phyloP scores from a whole-genome alignment of 345 rosid species.

The Salix viminalis region DNA sequence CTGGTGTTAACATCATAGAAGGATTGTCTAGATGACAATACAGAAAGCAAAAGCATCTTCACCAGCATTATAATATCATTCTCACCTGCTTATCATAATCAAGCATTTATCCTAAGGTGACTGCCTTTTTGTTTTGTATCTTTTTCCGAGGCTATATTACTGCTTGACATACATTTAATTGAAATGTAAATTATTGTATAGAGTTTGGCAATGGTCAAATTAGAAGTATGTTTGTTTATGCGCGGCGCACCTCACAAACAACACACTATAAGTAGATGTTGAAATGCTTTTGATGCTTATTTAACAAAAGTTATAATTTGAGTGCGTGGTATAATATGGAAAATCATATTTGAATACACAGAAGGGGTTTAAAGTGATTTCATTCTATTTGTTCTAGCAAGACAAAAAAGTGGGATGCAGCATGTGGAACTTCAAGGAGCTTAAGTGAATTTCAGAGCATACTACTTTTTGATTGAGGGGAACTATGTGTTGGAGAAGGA shows the following conservation, averaged over 20 bases:
- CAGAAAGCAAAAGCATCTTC: not conserved
- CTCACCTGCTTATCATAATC: not conserved
- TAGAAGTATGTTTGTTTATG: too few species aligned
- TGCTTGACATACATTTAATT: not conserved
- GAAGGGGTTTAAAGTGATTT: not conserved
- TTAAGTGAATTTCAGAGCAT: not conserved
- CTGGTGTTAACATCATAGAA: conserved; percentile 9
- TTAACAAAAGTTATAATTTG: not conserved
- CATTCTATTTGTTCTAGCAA: not conserved
- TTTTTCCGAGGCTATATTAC: not conserved
- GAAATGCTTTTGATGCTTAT: not conserved
- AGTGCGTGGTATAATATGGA: not conserved
- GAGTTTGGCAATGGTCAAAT: not conserved
- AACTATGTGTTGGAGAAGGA: too few species aligned
- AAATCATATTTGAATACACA: not conserved
- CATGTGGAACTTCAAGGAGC: not conserved
- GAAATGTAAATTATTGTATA: not conserved
- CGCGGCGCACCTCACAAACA: too few species aligned
- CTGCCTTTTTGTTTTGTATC: not conserved
- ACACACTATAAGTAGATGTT: not conserved
- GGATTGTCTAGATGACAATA: conserved; percentile 12
- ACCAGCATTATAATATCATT: not conserved
- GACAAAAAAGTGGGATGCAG: not conserved
- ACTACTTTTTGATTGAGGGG: not conserved
- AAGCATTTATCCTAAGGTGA: not conserved